Conservation (phyloP, 179 eudicot species). For the Nepenthes alata region DNA sequence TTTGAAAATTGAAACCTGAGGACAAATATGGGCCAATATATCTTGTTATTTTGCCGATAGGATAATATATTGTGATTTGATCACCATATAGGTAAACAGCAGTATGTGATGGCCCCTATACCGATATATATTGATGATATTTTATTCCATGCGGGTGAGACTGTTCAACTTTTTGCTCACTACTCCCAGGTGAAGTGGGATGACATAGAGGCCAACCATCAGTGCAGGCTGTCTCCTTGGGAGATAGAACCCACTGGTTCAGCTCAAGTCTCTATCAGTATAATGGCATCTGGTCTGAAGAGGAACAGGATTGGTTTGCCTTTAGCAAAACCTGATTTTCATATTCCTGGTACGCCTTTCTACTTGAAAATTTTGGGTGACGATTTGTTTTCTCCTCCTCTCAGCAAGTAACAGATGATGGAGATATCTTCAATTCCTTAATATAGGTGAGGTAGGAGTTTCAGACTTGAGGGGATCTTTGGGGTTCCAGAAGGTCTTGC, state of each 20-base stretch:
- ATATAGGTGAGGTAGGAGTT: slow-evolving; percentile 10
- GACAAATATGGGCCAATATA: too few species aligned
- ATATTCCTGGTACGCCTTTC: slow-evolving; percentile 27
- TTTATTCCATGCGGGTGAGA: too few species aligned
- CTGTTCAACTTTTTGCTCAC: neutral
- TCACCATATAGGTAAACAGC: too few species aligned
- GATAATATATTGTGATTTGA: too few species aligned
- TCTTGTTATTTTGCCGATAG: too few species aligned
- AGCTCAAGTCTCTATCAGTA: slow-evolving; percentile 37
- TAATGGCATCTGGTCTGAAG: slow-evolving; percentile 46
- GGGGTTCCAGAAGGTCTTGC: slow-evolving; percentile 99
- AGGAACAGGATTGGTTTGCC: slow-evolving; percentile 63
- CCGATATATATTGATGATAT: too few species aligned
- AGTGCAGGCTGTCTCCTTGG: slow-evolving; percentile 91
- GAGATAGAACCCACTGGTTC: slow-evolving; percentile 76
- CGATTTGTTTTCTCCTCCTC: neutral
- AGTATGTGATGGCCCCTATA: too few species aligned
- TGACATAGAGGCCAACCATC: slow-evolving; percentile 48
- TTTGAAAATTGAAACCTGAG: too few species aligned
- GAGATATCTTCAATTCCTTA: neutral
- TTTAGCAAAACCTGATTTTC: slow-evolving; percentile 44
- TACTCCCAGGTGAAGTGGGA: slow-evolving; percentile 83
- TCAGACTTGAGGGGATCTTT: slow-evolving; percentile 73
- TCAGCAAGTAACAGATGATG: neutral
- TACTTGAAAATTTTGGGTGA: neutral